phyloP scores from a whole-genome alignment of 2,329 filamentous ascomycete species.

The Tolypocladium cylindrosporum region DNA sequence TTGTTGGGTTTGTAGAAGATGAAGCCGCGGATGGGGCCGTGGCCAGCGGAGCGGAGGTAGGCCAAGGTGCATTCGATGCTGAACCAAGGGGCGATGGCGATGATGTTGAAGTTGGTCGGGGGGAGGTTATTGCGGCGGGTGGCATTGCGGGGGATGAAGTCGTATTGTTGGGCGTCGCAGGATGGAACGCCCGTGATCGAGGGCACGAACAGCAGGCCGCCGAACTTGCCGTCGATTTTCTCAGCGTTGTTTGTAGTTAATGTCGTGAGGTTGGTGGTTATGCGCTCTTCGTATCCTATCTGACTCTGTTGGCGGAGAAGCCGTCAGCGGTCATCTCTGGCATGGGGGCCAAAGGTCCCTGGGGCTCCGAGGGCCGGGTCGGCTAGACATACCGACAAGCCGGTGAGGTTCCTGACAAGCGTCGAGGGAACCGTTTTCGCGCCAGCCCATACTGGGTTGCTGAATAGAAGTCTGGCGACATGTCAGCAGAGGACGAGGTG shows the following conservation, averaged over 20 bases:
- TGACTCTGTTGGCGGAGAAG: constrained; percentile 21
- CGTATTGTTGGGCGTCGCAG: constrained; percentile 53
- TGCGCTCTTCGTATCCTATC: constrained; percentile 42
- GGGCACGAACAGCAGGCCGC: constrained; percentile 80
- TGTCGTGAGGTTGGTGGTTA: constrained; percentile 58
- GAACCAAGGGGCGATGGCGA: constrained; percentile 84
- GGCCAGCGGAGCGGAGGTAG: constrained; percentile 55
- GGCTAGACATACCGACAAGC: constrained; percentile 36
- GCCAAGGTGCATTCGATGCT: constrained; percentile 60
- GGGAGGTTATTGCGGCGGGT: constrained; percentile 64
- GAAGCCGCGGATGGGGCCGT: constrained; percentile 51
- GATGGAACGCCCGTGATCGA: constrained; percentile 46
- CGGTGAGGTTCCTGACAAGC: constrained; percentile 46
- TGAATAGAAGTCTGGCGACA: constrained; percentile 43
- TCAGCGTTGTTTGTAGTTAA: constrained; percentile 59
- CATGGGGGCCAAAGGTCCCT: not conserved
- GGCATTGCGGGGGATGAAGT: constrained; percentile 65
- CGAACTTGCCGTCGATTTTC: constrained; percentile 49
- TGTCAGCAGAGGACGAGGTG: not conserved
- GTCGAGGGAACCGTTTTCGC: constrained; percentile 39
- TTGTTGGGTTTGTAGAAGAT: constrained; percentile 53
- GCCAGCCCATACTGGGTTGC: constrained; percentile 45
- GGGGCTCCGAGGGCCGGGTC: not conserved
- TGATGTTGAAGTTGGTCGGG: constrained; percentile 57
- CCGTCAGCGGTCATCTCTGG: constrained; percentile 8